Evolutionary conservation across 202 grass and related monocot species (phyloP).

Genomic region (Saccharum hybrid): DNA sequence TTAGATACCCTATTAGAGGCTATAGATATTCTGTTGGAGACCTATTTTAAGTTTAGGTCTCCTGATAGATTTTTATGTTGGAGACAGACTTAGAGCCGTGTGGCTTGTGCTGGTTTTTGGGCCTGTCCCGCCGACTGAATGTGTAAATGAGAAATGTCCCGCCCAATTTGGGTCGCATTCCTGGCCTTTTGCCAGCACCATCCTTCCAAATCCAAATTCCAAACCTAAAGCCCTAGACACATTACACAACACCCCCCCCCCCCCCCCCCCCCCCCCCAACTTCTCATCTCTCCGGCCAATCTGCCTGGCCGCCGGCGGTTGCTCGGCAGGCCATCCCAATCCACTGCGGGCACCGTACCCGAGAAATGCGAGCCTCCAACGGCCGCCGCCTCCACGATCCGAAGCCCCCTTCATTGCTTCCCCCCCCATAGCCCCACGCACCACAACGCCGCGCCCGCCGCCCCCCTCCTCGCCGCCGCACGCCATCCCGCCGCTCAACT

Average conservation of each 20-base stretch:
- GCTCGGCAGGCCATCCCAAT: not conserved
- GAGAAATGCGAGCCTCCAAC: slow-evolving; percentile 31
- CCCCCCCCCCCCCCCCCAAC: not conserved
- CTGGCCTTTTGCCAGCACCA: not conserved
- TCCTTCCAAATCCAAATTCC: not conserved
- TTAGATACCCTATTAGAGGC: too few species aligned
- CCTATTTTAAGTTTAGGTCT: too few species aligned
- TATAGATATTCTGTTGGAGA: too few species aligned
- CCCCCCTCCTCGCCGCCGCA: not conserved
- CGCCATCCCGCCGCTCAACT: slow-evolving; percentile 34
- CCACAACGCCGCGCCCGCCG: slow-evolving; percentile 2
- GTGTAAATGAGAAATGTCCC: not conserved
- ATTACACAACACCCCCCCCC: too few species aligned
- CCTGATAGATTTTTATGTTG: too few species aligned
- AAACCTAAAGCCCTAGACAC: not conserved
- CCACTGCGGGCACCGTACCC: not conserved
- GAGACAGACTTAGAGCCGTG: too few species aligned
- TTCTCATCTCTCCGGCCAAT: not conserved
- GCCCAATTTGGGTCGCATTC: not conserved
- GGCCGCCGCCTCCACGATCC: not conserved
- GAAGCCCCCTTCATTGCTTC: slow-evolving; percentile 24
- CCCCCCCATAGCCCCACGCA: not conserved
- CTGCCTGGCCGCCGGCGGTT: not conserved
- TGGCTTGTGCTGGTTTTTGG: too few species aligned
- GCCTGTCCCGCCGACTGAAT: too few species aligned